Conservation (phyloP, 768 basidiomycete species). For the Boletus tomentosulus region DNA sequence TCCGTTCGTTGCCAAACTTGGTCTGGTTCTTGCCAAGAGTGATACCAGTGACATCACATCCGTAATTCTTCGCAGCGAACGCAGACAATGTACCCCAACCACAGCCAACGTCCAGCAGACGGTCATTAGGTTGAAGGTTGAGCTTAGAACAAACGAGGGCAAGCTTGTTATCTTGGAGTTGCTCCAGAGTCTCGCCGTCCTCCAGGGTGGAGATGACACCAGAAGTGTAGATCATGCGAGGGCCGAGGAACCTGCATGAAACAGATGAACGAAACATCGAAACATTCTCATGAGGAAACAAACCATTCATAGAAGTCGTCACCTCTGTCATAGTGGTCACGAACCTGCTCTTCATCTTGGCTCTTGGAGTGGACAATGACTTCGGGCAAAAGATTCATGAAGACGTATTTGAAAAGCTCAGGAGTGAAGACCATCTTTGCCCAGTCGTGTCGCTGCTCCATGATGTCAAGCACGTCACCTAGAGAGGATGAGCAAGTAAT, state of each 20-base stretch:
- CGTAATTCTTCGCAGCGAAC: conserved; percentile 96
- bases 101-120: conserved; percentile 80
- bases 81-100: conserved; percentile 97
- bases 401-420: conserved; percentile 92
- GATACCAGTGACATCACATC: conserved; percentile 93
- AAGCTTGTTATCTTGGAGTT: conserved; percentile 98
- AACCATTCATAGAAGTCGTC: conserved; percentile 93
- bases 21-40: conserved; percentile 91
- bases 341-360: conserved; percentile 95
- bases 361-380: conserved; percentile 85
- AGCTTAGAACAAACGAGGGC: conserved; percentile 94
- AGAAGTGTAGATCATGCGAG: conserved; percentile 97
- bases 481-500: neutral
- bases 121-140: conserved; percentile 80
- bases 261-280: neutral
- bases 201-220: conserved; percentile 76
- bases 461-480: conserved; percentile 91
- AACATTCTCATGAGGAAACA: neutral
- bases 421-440: conserved; percentile 86
- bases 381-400: conserved; percentile 85
- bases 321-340: conserved; percentile 94
- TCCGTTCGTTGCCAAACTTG: conserved; percentile 86
- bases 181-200: conserved; percentile 78
- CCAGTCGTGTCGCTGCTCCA: conserved; percentile 97
- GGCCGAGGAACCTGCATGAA: conserved; percentile 75